These are phyloP conservation scores for Pyrrhoderma lamaoense DNA, from an alignment of 1,284 basidiomycete genomes.

Conservation along the genomic window DNA sequence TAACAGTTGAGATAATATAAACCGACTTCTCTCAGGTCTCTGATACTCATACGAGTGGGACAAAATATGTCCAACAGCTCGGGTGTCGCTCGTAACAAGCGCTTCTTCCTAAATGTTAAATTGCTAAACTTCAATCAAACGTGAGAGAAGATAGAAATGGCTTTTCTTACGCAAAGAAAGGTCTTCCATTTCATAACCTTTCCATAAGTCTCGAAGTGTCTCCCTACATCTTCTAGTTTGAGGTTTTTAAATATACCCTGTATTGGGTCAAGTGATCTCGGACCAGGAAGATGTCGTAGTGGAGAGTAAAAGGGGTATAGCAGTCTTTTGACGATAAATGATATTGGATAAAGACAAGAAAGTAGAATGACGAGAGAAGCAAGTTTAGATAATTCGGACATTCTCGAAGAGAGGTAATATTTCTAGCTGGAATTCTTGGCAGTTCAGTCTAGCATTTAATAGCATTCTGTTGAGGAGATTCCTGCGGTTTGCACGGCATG, in stretches of 20 bases:
- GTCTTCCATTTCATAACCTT: constrained; percentile 15
- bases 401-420: too few species aligned
- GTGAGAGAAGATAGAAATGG: neutral
- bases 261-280: constrained; percentile 17
- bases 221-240: too few species aligned
- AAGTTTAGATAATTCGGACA: too few species aligned
- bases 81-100: constrained; percentile 40
- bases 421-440: too few species aligned
- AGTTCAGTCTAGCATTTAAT: too few species aligned
- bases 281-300: constrained; percentile 19
- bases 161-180: neutral
- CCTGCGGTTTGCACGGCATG: too few species aligned
- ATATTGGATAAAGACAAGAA: neutral
- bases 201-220: constrained; percentile 19
- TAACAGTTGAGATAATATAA: constrained; percentile 32
- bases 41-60: constrained; percentile 40
- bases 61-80: constrained; percentile 44
- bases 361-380: too few species aligned
- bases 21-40: constrained; percentile 34
- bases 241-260: constrained; percentile 9
- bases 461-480: too few species aligned
- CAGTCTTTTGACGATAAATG: constrained; percentile 1
- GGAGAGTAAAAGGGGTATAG: constrained; percentile 16
- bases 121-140: neutral
- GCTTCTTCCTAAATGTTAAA: constrained; percentile 29